Base-by-base conservation (phyloP, 1,284 basidiomycete genomes). In the Violaceomyces palustris region DNA sequence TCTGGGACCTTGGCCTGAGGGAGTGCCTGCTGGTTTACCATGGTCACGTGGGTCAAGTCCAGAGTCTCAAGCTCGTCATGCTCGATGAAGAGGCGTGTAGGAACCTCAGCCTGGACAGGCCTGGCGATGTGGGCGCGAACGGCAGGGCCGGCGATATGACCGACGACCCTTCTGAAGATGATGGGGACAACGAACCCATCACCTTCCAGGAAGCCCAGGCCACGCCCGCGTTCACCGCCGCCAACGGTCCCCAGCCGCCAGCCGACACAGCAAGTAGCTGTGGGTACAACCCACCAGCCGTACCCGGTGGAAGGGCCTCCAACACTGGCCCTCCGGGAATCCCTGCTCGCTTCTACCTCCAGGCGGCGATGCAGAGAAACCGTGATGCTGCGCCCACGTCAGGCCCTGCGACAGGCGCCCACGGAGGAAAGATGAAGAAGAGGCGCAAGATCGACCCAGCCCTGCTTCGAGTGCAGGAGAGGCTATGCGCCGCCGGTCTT, bases 21-120 rank as follows among this genome's bases (percentile, higher is more conserved):
- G 81, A 84, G 15, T 97, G 90, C 69, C 80, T 96, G 31, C 81
- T 87, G 23, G 83, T 85, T 43, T 89, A 93, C 69, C 80, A 79
- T 11, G 94, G 92, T 0, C 93, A 99, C 74, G 85, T 93, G 45
- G 90, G 87, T 0, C 92, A 97, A 71, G 88, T 98, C 5, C 93
- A 99, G 77, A 87, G 84, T 64, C 80, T 98, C 74, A 85, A 83
- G 67, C 76, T 96, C 22, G 75, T 94, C 35, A 79, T 83, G 59
- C 58, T 72, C 57, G 63, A 69, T 42, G 56, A 64, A 19, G 61
- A 60, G 17, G 64, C 67, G n/a, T 52, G 71, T 3, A 43, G 58
- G 26, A 61, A 68, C 53, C 49, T 73, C 17, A 56, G 50, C 30
- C 45, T 50, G 25, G 61, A 56, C 29, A 58, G 54, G 22, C 33